Evolutionary conservation across 2,329 filamentous ascomycete genomes (phyloP), one percentile per base, ranked within the genome.

Genomic region (Fusarium denticulatum): DNA sequence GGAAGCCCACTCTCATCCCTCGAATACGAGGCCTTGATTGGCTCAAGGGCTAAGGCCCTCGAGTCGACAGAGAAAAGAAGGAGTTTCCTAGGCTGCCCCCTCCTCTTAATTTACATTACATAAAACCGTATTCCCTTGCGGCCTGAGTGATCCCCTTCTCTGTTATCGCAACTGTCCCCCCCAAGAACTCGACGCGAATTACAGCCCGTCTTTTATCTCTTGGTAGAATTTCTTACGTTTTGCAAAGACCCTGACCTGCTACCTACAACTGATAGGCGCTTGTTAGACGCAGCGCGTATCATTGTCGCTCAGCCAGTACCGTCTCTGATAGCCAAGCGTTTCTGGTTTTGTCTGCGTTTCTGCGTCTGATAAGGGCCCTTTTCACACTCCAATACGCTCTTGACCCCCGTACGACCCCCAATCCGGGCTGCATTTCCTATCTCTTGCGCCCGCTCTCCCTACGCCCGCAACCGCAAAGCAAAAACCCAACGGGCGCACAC

Each of bases 391-490:
- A 37, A 16, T 37, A 37, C 36, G 36, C 36, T 37, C 36, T 58
- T 66, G 69, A 70, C 76, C 69, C 76, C 77, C 78, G 77, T 79
- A 71, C 71, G 56, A 78, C 77, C 79, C 77, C 77, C 76, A 79
- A 79, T 61, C 75, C 56, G 72, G 73, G 60, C 67, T 77, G 70
- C 75, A 76, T 77, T 64, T 66, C 47, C 64, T 76, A 71, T 73
- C 75, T 73, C 62, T 78, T 81, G 77, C 80, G 81, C 80, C 80
- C 81, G 80, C 79, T 64, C 71, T 77, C 79, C 76, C 74, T 55
- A 79, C 80, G 81, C 80, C 80, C 81, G 80, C 79, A 81, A 80
- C 79, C 80, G 79, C 79, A 80, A 80, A 77, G 77, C 76, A 81
- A 80, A 79, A 77, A 76, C 75, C 80, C 78, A 79, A 80, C 80